Base-by-base conservation (phyloP, 345 rosid genomes). In the Turnera subulata region DNA sequence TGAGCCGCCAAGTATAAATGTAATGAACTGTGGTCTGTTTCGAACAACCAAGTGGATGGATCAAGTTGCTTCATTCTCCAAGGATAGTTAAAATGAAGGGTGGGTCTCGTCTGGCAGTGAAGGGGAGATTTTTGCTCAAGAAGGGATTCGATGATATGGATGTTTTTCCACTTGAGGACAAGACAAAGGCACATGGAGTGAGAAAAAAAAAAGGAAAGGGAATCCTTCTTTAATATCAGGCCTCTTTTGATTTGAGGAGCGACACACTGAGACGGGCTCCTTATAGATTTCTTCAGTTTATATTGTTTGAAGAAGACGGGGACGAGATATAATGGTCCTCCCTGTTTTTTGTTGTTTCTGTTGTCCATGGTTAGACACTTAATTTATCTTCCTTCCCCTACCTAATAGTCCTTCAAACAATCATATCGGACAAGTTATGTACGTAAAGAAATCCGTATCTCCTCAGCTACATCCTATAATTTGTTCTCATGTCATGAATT, bases 101-200 rank as follows among this genome's bases (percentile, higher is more conserved):
- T 58, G 74, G 68, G 67, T 9, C 6, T 68, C 69, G 73, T 67
- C 59, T 46, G 39, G 45, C 53, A 40, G 67, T 46, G 64, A 24
- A 50, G 59, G n/a, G 35, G 12, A 55, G 65, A 61, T 46, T 15
- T 16, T 61, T 55, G n/a, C 23, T 35, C 0, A 46, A 35, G 58
- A 46, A 49, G 35, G 32, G 53, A 13, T 26, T 48, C n/a, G 44
- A 24, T 17, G 76, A 56, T 16, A 38, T 61, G 19, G 70, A 74
- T 74, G 79, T 63, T 78, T 66, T 78, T 61, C 72, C 60, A 64
- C 73, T 74, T 26, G 59, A 63, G 73, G 82, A 76, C 79, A 70
- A 70, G 79, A 72, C 82, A 76, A 47, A 43, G 65, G 77, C 83
- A 80, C 89, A 72, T 80, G 84, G 74, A 33, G 67, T 35, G 76